Base-by-base conservation (phyloP, 1,284 basidiomycete genomes). In the Cutaneotrichosporon dermatis region DNA sequence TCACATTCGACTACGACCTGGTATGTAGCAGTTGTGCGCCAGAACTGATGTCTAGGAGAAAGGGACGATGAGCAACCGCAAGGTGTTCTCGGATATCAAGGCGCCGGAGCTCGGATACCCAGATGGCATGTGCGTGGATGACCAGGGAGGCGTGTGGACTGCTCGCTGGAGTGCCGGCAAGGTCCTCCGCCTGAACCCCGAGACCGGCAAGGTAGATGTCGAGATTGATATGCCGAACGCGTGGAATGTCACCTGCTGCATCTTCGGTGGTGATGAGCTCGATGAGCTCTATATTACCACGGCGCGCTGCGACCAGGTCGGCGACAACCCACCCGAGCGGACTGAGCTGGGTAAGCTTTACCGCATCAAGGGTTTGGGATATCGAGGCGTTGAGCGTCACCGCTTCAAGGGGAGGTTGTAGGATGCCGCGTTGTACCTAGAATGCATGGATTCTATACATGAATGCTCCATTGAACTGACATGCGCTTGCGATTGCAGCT, bases 261-360 rank as follows among this genome's bases (percentile, higher is more conserved):
- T 65, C 33, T 72, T 70, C 53, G 70, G 70, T 41, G 70, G 70
- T 63, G 43, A 43, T 2, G 57, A 67, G 34, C 57, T 69, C 43
- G 61, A 66, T 10, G 67, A 67, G 16, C 64, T 71, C 1, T 71
- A 61, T 55, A 65, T 70, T 13, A 69, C 68, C 4, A 65, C 66
- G 9, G 70, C 70, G 1, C 36, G 37, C 10, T 60, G 61, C 12
- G 64, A 56, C 13, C 55, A 65, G 51, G 43, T 51, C n/a, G 56
- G 54, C 6, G 59, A 57, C 8, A 46, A 57, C 36, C 39, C 58
- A 2, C 58, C 62, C 1, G 54, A 67, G 15, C 60, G 63, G 25
- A 54, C 48, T 6, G 62, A 66, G 43, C 61, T 62, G 13, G 69
- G 69, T 4, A 57, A 59, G 33, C 57, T 71, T 37, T 71, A 68